Evolutionary conservation across 805 yeast genomes (phyloP), one percentile per base, ranked within the genome.

Genomic region (Wickerhamiella domercqiae): DNA sequence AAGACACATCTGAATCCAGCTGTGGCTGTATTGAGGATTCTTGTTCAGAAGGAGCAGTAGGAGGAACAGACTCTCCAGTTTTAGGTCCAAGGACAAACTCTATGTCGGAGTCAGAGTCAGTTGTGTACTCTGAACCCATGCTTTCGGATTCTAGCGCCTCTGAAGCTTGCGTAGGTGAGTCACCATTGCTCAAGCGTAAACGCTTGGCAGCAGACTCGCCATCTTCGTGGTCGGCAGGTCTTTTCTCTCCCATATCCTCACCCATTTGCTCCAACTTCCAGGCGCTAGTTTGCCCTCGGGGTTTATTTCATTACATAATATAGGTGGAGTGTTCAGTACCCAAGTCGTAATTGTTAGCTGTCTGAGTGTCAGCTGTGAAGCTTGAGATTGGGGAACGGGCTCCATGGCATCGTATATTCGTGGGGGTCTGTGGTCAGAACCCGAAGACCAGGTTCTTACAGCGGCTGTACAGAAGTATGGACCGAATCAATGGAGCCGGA

Each of bases 391-490:
- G n/a, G n/a, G n/a, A n/a, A n/a, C n/a, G n/a, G n/a, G n/a, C n/a
- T n/a, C 26, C 26, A 24, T 24, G 18, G 13, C 87, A 1, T 62
- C 76, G 0, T 80, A 79, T 51, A 79, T 80, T 34, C 80, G 77
- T 53, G 94, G 93, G 21, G 95, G 93, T 33, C 75, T 71, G 3
- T 86, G 97, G 97, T 75, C 93, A 5, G 77, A 81, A 51, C 57
- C 68, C 7, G 78, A 73, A 47, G 98, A 90, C 56, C 87, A 83
- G 56, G 78, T 90, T 32, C 62, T 87, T 31, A 75, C 77, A 45
- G 94, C 95, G 0, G 95, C 95, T 1, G 80, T 90, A 2, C 70
- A 90, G 29, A 90, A 87, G 53, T 87, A 87, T 56, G 98, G 98
- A 0, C 63, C 84, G 15, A 84, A 81, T 48, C 95, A 90, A 51